phyloP scores from a whole-genome alignment of 2,329 filamentous ascomycete species.

The Trichoderma sp. region DNA sequence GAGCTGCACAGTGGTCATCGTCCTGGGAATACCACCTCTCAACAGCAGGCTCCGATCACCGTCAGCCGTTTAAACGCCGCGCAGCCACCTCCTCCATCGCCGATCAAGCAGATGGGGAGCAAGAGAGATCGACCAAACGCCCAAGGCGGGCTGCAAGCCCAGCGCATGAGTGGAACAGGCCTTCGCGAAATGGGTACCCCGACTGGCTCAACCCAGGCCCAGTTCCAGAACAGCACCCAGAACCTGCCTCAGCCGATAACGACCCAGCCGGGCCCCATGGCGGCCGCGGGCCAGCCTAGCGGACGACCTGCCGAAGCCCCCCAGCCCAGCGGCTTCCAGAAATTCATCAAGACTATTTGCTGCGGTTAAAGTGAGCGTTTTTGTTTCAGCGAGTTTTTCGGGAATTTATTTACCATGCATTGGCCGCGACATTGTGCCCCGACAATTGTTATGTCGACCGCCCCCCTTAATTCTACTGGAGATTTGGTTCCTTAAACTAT shows the following conservation, averaged over 20 bases:
- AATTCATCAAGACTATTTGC: slow-evolving; percentile 90
- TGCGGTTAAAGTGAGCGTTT: slow-evolving; percentile 65
- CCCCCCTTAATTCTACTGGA: slow-evolving; percentile 24
- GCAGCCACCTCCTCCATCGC: slow-evolving; percentile 85
- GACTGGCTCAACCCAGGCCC: slow-evolving; percentile 88
- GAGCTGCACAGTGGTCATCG: slow-evolving; percentile 78
- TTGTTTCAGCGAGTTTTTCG: slow-evolving; percentile 29
- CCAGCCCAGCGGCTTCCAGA: slow-evolving; percentile 80
- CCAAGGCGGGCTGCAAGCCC: slow-evolving; percentile 71
- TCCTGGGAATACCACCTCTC: slow-evolving; percentile 67
- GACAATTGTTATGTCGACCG: slow-evolving; percentile 17
- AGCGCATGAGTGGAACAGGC: slow-evolving; percentile 75
- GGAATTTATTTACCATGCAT: slow-evolving; percentile 36
- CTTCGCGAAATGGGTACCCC: slow-evolving; percentile 79
- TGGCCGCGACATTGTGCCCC: slow-evolving; percentile 27
- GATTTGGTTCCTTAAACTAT: slow-evolving; percentile 17
- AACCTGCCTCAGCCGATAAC: slow-evolving; percentile 74
- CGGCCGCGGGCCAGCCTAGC: slow-evolving; percentile 56
- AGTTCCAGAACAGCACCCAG: slow-evolving; percentile 94
- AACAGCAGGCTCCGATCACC: slow-evolving; percentile 68
- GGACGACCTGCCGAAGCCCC: slow-evolving; percentile 66
- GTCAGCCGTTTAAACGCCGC: slow-evolving; percentile 91
- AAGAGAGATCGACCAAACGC: slow-evolving; percentile 76
- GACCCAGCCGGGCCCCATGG: slow-evolving; percentile 64
- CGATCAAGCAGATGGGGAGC: slow-evolving; percentile 79